These are phyloP conservation scores for Rhizoclosmatium sp. DNA, from an alignment of 192 early-diverging fungal genomes.

Conservation along the genomic window DNA sequence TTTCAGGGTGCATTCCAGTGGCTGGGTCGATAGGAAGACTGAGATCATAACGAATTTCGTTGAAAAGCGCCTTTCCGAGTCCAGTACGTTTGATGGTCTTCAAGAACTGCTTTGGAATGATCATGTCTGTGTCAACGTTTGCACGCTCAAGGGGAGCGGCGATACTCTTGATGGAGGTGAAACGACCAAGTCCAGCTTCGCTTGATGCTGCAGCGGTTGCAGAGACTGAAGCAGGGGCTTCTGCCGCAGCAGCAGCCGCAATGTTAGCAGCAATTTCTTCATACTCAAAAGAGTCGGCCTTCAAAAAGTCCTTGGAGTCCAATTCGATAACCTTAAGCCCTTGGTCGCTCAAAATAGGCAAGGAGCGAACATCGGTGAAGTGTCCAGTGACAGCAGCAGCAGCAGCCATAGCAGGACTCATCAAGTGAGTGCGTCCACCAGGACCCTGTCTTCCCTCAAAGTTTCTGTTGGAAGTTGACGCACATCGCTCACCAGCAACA, in stretches of 20 bases:
- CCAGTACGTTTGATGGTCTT: conserved; percentile 79
- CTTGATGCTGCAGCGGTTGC: conserved; percentile 23
- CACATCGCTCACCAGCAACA: conserved; percentile 71
- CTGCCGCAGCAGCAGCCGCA: conserved; percentile 13
- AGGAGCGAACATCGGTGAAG: conserved; percentile 66
- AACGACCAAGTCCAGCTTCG: conserved; percentile 61
- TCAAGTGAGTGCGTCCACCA: conserved; percentile 71
- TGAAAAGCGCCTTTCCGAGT: conserved; percentile 67
- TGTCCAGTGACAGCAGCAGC: conserved; percentile 71
- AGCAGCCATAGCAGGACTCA: conserved; percentile 74
- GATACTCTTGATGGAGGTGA: conserved; percentile 65
- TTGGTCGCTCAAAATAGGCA: conserved; percentile 21
- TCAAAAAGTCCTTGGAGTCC: conserved; percentile 49
- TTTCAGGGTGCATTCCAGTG: conserved; percentile 47
- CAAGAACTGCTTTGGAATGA: conserved; percentile 80
- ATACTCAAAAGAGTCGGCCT: conserved; percentile 48
- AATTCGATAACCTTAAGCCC: conserved; percentile 45
- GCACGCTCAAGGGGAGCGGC: conserved; percentile 66
- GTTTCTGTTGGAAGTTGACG: conserved; percentile 77
- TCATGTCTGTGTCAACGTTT: conserved; percentile 78
- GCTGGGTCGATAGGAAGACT: conserved; percentile 35
- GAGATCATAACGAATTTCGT: conserved; percentile 63
- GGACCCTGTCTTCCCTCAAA: conserved; percentile 77
- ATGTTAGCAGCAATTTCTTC: conserved; percentile 35
- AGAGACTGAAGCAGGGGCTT: conserved; percentile 3